A percentile compares a stretch with the other conserved stretches of the same genome.
Evolutionary conservation across 2,329 filamentous ascomycete species (phyloP).

Genomic region (Aphanoascus verrucosus): DNA sequence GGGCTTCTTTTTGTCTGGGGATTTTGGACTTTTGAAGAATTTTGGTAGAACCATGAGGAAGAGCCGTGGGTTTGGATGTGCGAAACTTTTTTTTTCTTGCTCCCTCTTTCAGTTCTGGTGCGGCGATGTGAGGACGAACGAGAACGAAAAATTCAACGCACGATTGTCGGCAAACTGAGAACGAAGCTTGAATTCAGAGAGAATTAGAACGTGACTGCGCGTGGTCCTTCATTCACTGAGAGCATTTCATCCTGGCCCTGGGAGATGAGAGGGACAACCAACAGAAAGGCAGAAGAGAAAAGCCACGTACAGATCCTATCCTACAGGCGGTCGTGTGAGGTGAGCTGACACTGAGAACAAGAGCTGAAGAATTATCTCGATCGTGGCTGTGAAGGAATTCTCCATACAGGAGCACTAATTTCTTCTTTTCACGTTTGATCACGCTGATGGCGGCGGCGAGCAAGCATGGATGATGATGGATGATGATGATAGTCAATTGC

Average conservation of each 20-base stretch:
- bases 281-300: neutral
- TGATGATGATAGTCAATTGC: neutral
- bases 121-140: neutral
- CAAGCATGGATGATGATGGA: too few relatives aligned
- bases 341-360: neutral
- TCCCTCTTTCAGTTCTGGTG: neutral
- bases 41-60: constrained; percentile 29
- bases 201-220: constrained; percentile 9
- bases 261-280: neutral
- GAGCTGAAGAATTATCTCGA: neutral
- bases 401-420: neutral
- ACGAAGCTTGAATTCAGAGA: neutral
- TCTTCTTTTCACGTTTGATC: neutral
- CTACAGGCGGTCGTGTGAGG: neutral
- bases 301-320: neutral
- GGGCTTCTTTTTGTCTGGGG: constrained; percentile 21
- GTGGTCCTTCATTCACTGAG: too few relatives aligned
- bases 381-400: constrained; percentile 2
- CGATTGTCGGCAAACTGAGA: neutral
- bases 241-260: too few relatives aligned
- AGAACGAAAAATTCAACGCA: neutral
- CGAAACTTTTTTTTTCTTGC: neutral
- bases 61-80: neutral
- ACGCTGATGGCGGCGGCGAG: neutral
- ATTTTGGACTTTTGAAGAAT: constrained; percentile 26